Evolutionary conservation across 2,329 filamentous ascomycete genomes (phyloP), one percentile per base, ranked within the genome.

Genomic region (Aspergillus japonicus): DNA sequence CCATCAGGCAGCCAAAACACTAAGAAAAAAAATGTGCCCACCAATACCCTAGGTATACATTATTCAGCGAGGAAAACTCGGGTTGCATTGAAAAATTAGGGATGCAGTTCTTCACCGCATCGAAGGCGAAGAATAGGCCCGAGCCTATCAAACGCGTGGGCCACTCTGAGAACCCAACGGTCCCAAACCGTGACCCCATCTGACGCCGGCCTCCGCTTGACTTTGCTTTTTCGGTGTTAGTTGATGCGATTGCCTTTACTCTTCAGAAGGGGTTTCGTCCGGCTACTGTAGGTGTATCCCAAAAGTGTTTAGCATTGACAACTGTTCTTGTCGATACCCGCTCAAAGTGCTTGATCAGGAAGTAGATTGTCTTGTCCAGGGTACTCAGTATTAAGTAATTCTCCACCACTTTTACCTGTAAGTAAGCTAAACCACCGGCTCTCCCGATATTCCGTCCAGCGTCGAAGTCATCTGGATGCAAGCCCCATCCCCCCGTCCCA

Each of bases 91-190:
- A 29, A 29, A 31, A 47, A 59, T 48, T 48, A 53, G n/a, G 42
- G 24, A 51, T 52, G 24, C 61, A 62, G 61, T 68, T 67, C 66
- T 67, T 68, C 68, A 71, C 71, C 68, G 67, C 69, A 71, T 67
- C 70, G 63, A 67, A 63, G 69, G 70, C 64, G 55, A 64, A 50
- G 24, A 31, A 16, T 54, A 26, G 47, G 57, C 48, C 48, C 54
- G 42, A 64, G 61, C 64, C 64, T 63, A 68, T 66, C 54, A 57
- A 54, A 65, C 16, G 26, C 51, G 56, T 52, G 53, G 52, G 52
- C 29, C 52, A 19, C 39, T 42, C 35, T 54, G 16, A 57, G 55
- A 50, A 56, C 48, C 26, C 39, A 49, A n/a, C 48, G 11, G 11
- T 33, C 11, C 11, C 23, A 23, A 19, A 62, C 57, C 21, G 21